Evolutionary conservation across 2,329 filamentous ascomycete genomes (phyloP).

Genomic region (Cytospora piceae): DNA sequence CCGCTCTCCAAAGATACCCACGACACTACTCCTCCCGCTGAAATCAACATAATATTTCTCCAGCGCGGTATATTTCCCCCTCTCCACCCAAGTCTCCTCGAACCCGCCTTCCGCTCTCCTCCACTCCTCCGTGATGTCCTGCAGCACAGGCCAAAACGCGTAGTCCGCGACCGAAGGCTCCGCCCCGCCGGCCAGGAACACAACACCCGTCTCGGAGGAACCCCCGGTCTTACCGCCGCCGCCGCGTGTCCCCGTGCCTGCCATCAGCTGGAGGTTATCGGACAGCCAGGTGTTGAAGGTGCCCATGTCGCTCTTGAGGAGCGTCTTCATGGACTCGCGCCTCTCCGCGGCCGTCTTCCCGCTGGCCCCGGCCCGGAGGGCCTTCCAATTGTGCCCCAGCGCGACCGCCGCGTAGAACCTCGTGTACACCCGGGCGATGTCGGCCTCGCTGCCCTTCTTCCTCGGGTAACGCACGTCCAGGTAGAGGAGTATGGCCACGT

Average conservation of each 20-base stretch:
- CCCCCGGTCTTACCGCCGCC: slow-evolving; percentile 28
- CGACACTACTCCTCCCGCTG: slow-evolving; percentile 32
- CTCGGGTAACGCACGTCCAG: slow-evolving; percentile 58
- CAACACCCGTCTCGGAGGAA: slow-evolving; percentile 28
- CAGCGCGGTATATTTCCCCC: slow-evolving; percentile 35
- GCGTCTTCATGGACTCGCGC: slow-evolving; percentile 28
- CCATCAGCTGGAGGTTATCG: slow-evolving; percentile 5
- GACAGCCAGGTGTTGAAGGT: slow-evolving; percentile 22
- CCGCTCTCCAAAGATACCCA: slow-evolving; percentile 22
- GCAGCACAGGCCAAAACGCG: slow-evolving; percentile 60
- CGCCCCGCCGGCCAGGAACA: slow-evolving; percentile 50
- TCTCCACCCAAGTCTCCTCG: slow-evolving; percentile 33
- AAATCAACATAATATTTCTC: slow-evolving; percentile 45
- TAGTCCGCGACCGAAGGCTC: slow-evolving; percentile 55
- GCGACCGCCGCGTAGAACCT: slow-evolving; percentile 48
- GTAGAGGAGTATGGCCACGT: slow-evolving; percentile 61
- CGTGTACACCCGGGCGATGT: slow-evolving; percentile 44
- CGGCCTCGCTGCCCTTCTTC: slow-evolving; percentile 35
- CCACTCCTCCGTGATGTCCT: slow-evolving; percentile 46
- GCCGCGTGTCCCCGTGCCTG: slow-evolving; percentile 43
- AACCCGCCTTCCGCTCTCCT: slow-evolving; percentile 36
- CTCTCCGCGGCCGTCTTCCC: slow-evolving; percentile 15
- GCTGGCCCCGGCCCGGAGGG: neutral
- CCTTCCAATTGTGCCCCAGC: slow-evolving; percentile 45
- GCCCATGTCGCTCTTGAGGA: slow-evolving; percentile 41